Evolutionary conservation across 2,329 filamentous ascomycete species (phyloP).

Genomic region (Remersonia thermophila): DNA sequence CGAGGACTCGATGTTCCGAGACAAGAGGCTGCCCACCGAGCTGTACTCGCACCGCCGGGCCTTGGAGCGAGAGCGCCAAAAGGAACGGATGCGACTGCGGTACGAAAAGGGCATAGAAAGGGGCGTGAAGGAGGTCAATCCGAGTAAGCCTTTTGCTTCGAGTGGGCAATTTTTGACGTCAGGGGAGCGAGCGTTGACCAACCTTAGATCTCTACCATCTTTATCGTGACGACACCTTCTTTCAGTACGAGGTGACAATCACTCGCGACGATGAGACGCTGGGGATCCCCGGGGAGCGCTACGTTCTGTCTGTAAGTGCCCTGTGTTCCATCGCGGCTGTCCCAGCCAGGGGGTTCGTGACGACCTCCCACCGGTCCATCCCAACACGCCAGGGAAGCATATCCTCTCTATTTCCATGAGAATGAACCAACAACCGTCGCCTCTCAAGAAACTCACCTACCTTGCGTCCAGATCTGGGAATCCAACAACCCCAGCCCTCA

Average conservation of each 20-base stretch:
- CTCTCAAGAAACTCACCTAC: no score
- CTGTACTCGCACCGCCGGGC: conserved; percentile 25
- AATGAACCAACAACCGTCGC: no score
- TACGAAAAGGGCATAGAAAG: conserved; percentile 21
- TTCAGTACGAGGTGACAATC: conserved; percentile 39
- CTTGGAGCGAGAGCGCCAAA: conserved; percentile 26
- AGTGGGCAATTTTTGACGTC: neutral
- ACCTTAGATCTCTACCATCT: conserved; percentile 6
- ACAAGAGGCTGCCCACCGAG: conserved; percentile 20
- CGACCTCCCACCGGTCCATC: no score
- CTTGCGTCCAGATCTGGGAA: conserved; percentile 48
- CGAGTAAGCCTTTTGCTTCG: conserved; percentile 30
- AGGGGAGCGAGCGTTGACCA: neutral
- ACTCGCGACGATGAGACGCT: conserved; percentile 35
- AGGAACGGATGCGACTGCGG: conserved; percentile 23
- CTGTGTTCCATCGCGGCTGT: neutral
- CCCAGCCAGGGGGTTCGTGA: no score
- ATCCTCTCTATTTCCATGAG: no score
- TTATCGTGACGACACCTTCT: conserved; percentile 10
- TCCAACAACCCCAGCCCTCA: conserved; percentile 42
- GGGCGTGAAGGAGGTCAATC: conserved; percentile 34
- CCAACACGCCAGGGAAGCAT: no score
- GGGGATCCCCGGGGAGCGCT: conserved; percentile 43
- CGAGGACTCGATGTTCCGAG: conserved; percentile 29
- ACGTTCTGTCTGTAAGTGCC: conserved; percentile 43